Conservation (phyloP, 2,329 filamentous ascomycete genomes). For the Aureobasidium sp. region DNA sequence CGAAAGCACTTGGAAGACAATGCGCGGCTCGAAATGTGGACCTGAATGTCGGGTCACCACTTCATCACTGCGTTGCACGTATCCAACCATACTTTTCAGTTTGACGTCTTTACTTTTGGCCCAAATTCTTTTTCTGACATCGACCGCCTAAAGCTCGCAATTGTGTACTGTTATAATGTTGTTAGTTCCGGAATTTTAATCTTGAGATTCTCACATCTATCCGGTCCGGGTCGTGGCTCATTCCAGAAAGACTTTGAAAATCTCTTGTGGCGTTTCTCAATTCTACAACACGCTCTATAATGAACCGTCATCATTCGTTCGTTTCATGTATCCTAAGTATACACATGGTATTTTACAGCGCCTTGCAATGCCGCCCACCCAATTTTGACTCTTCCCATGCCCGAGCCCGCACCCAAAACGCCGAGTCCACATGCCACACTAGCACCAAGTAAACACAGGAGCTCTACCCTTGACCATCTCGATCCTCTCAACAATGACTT, state of each 20-base stretch:
- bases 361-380: not conserved
- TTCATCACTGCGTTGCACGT: no score
- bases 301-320: not conserved
- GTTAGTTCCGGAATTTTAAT: no score
- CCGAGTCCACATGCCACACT: constrained; percentile 18
- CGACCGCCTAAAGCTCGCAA: no score
- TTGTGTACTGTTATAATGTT: no score
- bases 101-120: no score
- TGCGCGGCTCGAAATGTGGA: no score
- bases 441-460: constrained; percentile 98
- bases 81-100: no score
- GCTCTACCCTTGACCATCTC: constrained; percentile 94
- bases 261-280: not conserved
- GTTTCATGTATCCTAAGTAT: not conserved
- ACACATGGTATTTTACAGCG: constrained; percentile 6
- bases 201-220: not conserved
- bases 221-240: not conserved
- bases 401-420: not conserved
- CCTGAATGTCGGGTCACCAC: no score
- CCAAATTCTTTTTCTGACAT: no score
- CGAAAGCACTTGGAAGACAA: no score
- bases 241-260: not conserved
- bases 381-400: not conserved
- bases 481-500: constrained; percentile 92
- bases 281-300: not conserved